A percentile compares a stretch with the other conserved stretches of the same genome.
These are phyloP conservation scores for Begonia loranthoides DNA, from an alignment of 306 rosid genomes.

Conservation along the genomic window DNA sequence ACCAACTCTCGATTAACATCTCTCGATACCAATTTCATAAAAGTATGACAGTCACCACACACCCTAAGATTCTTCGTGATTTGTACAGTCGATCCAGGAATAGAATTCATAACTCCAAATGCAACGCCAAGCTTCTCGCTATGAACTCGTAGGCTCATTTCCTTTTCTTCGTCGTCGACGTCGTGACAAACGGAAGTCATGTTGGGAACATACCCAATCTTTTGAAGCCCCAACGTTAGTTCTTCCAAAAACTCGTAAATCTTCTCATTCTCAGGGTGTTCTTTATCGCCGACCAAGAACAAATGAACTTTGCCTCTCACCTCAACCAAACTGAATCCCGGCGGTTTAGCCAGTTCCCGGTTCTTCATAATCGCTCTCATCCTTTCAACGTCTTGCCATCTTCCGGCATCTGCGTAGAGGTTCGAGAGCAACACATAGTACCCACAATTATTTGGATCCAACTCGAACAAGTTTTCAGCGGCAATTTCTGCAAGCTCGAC, in stretches of 20 bases:
- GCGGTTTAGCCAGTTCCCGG: conserved; percentile 46
- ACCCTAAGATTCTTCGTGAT: conserved; percentile 62
- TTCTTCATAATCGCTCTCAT: conserved; percentile 55
- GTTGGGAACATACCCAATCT: conserved; percentile 43
- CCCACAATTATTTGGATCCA: conserved; percentile 61
- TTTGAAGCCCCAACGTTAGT: conserved; percentile 46
- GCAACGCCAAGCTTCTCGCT: conserved; percentile 81
- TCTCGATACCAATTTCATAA: conserved; percentile 54
- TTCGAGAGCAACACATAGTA: conserved; percentile 65
- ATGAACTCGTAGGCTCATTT: conserved; percentile 56
- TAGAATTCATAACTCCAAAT: conserved; percentile 57
- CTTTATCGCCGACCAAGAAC: conserved; percentile 66
- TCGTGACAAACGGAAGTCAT: conserved; percentile 56
- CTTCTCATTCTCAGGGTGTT: conserved; percentile 57
- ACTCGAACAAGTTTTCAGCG: conserved; percentile 48
- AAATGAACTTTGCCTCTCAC: conserved; percentile 55
- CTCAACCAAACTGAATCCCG: conserved; percentile 71
- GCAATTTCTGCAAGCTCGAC: conserved; percentile 61
- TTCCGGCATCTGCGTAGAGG: conserved; percentile 69
- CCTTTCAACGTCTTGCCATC: conserved; percentile 63
- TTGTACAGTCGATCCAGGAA: conserved; percentile 43
- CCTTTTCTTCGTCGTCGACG: conserved; percentile 72
- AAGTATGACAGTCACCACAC: conserved; percentile 57
- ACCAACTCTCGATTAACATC: conserved; percentile 37
- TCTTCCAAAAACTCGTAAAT: conserved; percentile 43